A percentile compares a stretch with the other conserved stretches of the same genome.
phyloP scores from a whole-genome alignment of 2,329 filamentous ascomycete species.

The Pseudomassariella vexata region DNA sequence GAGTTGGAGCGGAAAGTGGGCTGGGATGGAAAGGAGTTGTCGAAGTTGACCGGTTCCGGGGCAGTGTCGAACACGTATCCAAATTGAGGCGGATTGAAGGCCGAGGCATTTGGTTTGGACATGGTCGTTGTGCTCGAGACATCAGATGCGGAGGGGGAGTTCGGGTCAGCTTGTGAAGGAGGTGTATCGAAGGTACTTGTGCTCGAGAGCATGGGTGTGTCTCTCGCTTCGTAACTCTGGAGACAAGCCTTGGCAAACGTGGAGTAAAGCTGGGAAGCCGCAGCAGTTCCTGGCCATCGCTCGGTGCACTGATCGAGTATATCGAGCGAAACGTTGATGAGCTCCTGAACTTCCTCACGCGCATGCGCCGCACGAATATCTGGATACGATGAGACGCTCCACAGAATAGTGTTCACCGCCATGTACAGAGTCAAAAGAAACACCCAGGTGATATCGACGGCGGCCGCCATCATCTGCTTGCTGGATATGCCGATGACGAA shows the following conservation, averaged over 20 bases:
- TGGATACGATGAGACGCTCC: conserved; percentile 75
- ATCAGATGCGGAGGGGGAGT: conserved; percentile 39
- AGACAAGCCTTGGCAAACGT: conserved; percentile 81
- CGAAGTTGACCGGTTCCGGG: conserved; percentile 44
- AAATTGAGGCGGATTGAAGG: conserved; percentile 49
- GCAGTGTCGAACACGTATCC: conserved; percentile 53
- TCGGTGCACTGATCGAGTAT: conserved; percentile 76
- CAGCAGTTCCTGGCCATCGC: conserved; percentile 85
- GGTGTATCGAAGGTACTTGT: conserved; percentile 35
- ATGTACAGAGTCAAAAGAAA: conserved; percentile 88
- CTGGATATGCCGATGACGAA: conserved; percentile 78
- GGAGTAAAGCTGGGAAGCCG: conserved; percentile 79
- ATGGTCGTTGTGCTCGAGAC: conserved; percentile 28
- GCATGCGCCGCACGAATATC: conserved; percentile 70
- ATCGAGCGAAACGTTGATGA: conserved; percentile 70
- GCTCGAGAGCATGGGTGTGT: conserved; percentile 28
- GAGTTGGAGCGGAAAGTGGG: conserved; percentile 61
- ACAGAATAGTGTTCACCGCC: conserved; percentile 85
- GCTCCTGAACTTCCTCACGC: conserved; percentile 68
- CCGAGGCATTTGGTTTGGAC: conserved; percentile 25
- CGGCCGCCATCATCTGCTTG: conserved; percentile 69
- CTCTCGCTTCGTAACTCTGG: conserved; percentile 71
- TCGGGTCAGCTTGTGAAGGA: conserved; percentile 41
- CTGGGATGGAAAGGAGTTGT: conserved; percentile 36
- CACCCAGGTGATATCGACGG: conserved; percentile 88